Base-by-base conservation (phyloP, 2,329 filamentous ascomycete genomes). In the Claviceps humidiphila region DNA sequence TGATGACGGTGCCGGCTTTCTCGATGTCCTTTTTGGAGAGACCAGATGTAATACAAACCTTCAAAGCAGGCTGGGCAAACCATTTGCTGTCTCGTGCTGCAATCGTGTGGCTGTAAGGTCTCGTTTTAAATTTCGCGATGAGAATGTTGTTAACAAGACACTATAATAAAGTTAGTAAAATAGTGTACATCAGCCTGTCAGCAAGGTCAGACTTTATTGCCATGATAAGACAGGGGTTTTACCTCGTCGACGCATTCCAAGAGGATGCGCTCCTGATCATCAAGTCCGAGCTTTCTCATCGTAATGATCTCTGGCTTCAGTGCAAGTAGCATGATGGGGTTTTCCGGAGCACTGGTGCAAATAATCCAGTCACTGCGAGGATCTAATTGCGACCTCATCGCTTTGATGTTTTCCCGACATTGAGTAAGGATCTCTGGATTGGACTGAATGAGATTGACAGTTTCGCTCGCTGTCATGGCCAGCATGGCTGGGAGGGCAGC, bases 221-320 rank as follows among this genome's bases (percentile, higher is more conserved):
- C 4, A 20, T 11, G 30, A 34, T 34, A 41, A 20, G 13, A 14
- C 2, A 42, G 9, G 9, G 30, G n/a, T 44, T 79, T 61, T 76
- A 94, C 90, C 84, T 98, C 93, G 55, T 98, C 94, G n/a, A 95
- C 89, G 58, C 88, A 84, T 61, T 98, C 93, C 62, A 94, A 84
- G 54, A 98, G 70, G 17, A 97, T 68, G 53, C 81, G 78, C 62
- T 95, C 89, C 69, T 97, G 89, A 56, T 96, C 91, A 38, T 84
- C 78, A 9, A 79, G 66, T 14, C 74, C 80, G 53, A 95, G 70
- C 45, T 79, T 80, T 62, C 85, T 82, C 1, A 81, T 77, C 49
- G 80, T 75, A 42, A 96, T 74, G 40, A 95, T 81, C 53, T 96
- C 88, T 0, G 83, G 78, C 73, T 95, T 96, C 52, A 98, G 72